Evolutionary conservation across 2,329 filamentous ascomycete species (phyloP).

Genomic region (Fusarium sp.): DNA sequence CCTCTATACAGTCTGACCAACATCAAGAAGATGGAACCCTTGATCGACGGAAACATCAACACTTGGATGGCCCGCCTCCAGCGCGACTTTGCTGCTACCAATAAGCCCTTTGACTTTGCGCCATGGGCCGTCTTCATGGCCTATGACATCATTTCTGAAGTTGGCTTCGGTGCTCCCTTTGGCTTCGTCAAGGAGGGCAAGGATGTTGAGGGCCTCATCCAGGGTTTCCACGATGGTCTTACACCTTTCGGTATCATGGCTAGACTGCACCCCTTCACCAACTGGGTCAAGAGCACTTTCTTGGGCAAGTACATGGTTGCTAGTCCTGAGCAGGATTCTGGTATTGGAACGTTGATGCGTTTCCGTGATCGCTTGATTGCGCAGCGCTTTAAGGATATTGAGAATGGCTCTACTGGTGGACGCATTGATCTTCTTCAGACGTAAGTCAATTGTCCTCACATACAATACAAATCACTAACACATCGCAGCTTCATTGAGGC

Average conservation of each 20-base stretch:
- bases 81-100: slow-evolving; percentile 56
- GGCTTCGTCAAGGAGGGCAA: slow-evolving; percentile 60
- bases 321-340: slow-evolving; percentile 61
- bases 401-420: slow-evolving; percentile 55
- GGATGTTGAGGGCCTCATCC: slow-evolving; percentile 58
- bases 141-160: slow-evolving; percentile 63
- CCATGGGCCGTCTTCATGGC: slow-evolving; percentile 45
- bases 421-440: slow-evolving; percentile 64
- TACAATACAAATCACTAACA: not conserved
- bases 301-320: slow-evolving; percentile 38
- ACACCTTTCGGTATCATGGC: slow-evolving; percentile 55
- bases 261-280: slow-evolving; percentile 46
- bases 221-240: slow-evolving; percentile 34
- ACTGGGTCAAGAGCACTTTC: slow-evolving; percentile 32
- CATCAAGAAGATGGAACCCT: slow-evolving; percentile 68
- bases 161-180: slow-evolving; percentile 54
- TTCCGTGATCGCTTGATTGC: slow-evolving; percentile 66
- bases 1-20: slow-evolving; percentile 66
- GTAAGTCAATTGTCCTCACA: slow-evolving; percentile 16
- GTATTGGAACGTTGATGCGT: slow-evolving; percentile 66
- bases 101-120: slow-evolving; percentile 63
- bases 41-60: slow-evolving; percentile 62
- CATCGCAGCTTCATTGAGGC: slow-evolving; percentile 20
- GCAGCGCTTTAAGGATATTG: slow-evolving; percentile 60
- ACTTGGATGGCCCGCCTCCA: slow-evolving; percentile 63